Evolutionary conservation across 495 filamentous ascomycete genomes (phyloP).

Genomic region (Penicillium salamii): DNA sequence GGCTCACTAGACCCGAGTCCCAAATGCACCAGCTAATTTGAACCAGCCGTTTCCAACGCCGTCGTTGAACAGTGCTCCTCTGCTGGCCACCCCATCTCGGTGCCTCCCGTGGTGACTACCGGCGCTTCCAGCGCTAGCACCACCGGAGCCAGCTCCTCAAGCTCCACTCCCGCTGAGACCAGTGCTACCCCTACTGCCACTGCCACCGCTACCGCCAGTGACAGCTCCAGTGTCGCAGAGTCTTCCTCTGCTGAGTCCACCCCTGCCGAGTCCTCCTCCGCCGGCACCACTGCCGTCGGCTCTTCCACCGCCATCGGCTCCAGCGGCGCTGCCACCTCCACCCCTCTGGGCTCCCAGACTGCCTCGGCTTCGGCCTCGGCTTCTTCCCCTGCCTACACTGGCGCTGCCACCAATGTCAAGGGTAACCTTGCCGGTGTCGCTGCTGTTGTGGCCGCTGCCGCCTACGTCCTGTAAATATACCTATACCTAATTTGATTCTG

Average conservation of each 20-base stretch:
- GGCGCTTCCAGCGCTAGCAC: slow-evolving; percentile 2
- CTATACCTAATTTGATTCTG: slow-evolving; percentile 15
- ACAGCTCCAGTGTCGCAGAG: slow-evolving; percentile 8
- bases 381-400: slow-evolving; percentile 23
- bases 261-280: background rate
- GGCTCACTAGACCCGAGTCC: slow-evolving; percentile 1
- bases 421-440: slow-evolving; percentile 32
- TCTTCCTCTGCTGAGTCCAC: slow-evolving; percentile 9
- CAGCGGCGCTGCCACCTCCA: slow-evolving; percentile 8
- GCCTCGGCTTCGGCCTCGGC: slow-evolving; percentile 6
- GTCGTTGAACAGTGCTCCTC: slow-evolving; percentile 34
- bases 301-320: slow-evolving; percentile 5
- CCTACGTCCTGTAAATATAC: slow-evolving; percentile 33
- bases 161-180: slow-evolving; percentile 3
- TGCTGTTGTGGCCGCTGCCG: slow-evolving; percentile 27
- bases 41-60: slow-evolving; percentile 34
- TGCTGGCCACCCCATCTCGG: slow-evolving; percentile 37
- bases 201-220: background rate
- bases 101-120: slow-evolving; percentile 32
- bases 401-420: slow-evolving; percentile 23
- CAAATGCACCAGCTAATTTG: background rate
- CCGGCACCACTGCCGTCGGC: background rate
- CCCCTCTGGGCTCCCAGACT: slow-evolving; percentile 13
- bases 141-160: background rate
- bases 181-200: slow-evolving; percentile 6